A percentile compares a stretch with the other conserved stretches of the same genome.
phyloP scores from a whole-genome alignment of 805 yeast species.

The Kuraishia hungarica region DNA sequence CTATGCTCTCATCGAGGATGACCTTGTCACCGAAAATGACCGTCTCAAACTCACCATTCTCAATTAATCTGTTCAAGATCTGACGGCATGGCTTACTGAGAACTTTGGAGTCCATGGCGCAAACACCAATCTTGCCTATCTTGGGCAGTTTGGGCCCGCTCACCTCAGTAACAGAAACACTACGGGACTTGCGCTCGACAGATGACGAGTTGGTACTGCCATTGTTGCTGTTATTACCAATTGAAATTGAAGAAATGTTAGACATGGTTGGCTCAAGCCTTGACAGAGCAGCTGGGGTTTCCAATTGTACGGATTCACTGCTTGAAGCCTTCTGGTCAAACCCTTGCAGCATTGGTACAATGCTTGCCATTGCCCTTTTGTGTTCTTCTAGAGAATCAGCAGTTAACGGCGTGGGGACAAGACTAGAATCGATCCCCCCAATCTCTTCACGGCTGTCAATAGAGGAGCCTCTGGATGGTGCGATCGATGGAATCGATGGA shows the following conservation, averaged over 20 bases:
- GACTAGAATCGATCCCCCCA: not conserved
- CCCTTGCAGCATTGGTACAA: slow-evolving; percentile 67
- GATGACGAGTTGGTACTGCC: not conserved
- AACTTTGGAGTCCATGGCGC: slow-evolving; percentile 98
- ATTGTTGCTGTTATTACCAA: slow-evolving; percentile 3
- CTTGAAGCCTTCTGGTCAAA: slow-evolving; percentile 64
- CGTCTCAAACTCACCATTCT: slow-evolving; percentile 92
- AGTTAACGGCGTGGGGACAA: not conserved
- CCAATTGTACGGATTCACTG: slow-evolving; percentile 17
- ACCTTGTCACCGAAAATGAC: slow-evolving; percentile 97
- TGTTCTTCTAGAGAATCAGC: slow-evolving; percentile 22
- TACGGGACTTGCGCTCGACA: slow-evolving; percentile 12
- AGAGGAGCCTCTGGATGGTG: not conserved
- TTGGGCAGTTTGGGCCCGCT: slow-evolving; percentile 49
- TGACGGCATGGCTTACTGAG: slow-evolving; percentile 92
- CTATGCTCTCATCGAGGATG: slow-evolving; percentile 83
- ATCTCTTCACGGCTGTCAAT: not conserved
- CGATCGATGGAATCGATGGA: not conserved
- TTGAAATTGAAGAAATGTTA: slow-evolving; percentile 5
- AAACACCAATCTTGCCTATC: slow-evolving; percentile 93
- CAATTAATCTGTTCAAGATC: slow-evolving; percentile 79
- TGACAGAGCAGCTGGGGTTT: not conserved
- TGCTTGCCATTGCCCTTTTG: slow-evolving; percentile 63
- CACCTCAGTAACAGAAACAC: slow-evolving; percentile 28
- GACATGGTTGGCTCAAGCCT: slow-evolving; percentile 5